Conservation (phyloP, 2,329 filamentous ascomycete genomes). For the Metarhizium brunneum region DNA sequence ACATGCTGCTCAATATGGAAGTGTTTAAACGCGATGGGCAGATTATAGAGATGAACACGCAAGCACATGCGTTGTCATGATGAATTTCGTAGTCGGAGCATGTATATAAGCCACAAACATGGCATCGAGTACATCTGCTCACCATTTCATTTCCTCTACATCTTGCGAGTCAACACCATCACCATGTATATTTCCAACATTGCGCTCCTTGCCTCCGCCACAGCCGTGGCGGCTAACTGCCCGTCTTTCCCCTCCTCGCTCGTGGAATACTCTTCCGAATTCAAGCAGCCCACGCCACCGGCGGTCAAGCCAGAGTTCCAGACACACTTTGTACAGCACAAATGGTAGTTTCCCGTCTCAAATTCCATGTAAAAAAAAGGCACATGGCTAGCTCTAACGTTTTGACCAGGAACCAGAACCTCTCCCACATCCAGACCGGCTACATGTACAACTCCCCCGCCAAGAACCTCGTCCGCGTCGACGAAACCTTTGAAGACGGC, state of each 20-base stretch:
- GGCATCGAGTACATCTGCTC: not conserved
- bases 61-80: not conserved
- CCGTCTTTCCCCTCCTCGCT: conserved; percentile 16
- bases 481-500: conserved; percentile 19
- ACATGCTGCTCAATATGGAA: not conserved
- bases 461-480: conserved; percentile 18
- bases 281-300: conserved; percentile 23
- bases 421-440: conserved; percentile 28
- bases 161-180: not conserved
- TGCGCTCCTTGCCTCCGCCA: not conserved
- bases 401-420: conserved; percentile 22
- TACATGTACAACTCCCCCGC: conserved; percentile 25
- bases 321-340: conserved; percentile 27
- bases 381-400: not conserved
- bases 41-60: not conserved
- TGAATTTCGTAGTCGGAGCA: not conserved
- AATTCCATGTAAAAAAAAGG: not conserved
- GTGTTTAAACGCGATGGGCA: not conserved
- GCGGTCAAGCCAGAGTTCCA: conserved; percentile 20
- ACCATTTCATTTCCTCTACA: no score
- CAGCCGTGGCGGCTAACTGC: conserved; percentile 5
- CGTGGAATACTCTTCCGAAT: conserved; percentile 19
- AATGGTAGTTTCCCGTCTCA: conserved; percentile 17
- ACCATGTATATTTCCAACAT: not conserved
- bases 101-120: not conserved